phyloP scores from a whole-genome alignment of 305 asterid genomes.

The Rubia tinctorum region DNA sequence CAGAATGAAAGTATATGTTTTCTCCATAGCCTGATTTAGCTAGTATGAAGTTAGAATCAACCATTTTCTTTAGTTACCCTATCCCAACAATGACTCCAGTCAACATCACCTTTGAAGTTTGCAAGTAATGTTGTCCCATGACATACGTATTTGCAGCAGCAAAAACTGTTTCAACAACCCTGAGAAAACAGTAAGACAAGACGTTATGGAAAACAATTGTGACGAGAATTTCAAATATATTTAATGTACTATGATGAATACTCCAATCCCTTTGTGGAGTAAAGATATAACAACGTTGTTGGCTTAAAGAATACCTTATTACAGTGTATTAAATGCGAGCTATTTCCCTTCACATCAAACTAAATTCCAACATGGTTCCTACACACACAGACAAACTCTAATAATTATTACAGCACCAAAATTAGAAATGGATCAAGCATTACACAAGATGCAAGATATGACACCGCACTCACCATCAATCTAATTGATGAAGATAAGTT shows the following conservation, averaged over 20 bases:
- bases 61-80: conserved; percentile 44
- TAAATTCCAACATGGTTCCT: neutral
- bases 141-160: conserved; percentile 56
- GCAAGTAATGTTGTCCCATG: conserved; percentile 72
- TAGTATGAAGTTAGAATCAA: neutral
- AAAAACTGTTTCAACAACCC: conserved; percentile 38
- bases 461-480: neutral
- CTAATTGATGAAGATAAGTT: neutral
- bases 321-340: neutral
- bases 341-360: neutral
- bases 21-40: neutral
- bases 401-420: neutral
- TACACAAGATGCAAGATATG: neutral
- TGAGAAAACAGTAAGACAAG: neutral
- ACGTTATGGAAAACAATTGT: neutral
- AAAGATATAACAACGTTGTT: neutral
- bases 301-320: neutral
- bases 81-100: conserved; percentile 82
- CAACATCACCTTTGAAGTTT: conserved; percentile 75
- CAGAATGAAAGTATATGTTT: too few species aligned
- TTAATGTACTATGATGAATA: neutral
- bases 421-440: neutral
- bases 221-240: neutral
- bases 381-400: too few species aligned
- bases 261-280: neutral